Conservation (phyloP, 176 grass and related monocot genomes). For the Carex scoparia region DNA sequence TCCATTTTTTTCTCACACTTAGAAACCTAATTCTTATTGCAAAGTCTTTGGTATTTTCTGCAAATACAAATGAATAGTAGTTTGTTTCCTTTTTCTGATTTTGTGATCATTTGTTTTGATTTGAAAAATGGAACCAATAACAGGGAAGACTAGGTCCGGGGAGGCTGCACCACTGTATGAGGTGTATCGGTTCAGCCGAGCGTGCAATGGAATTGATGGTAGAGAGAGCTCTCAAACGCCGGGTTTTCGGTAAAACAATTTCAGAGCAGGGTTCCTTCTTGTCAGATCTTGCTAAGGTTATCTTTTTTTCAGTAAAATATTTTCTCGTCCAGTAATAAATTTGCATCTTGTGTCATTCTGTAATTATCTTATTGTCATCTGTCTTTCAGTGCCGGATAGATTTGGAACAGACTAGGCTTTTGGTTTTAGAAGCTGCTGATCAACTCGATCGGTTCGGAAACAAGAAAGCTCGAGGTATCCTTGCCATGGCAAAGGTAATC, state of each 20-base stretch:
- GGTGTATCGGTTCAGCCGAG: constrained; percentile 83
- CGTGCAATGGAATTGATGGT: constrained; percentile 85
- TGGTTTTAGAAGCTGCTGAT: constrained; percentile 84
- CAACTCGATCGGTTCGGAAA: constrained; percentile 80
- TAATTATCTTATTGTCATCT: neutral
- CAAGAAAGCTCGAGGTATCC: constrained; percentile 67
- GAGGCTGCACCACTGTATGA: constrained; percentile 94
- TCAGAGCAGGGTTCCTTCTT: constrained; percentile 84
- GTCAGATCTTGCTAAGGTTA: constrained; percentile 85
- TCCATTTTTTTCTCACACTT: neutral
- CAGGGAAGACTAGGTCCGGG: constrained; percentile 98
- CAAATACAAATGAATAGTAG: neutral
- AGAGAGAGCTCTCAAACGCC: constrained; percentile 75
- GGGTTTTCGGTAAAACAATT: constrained; percentile 73
- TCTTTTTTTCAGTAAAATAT: neutral
- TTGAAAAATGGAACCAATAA: neutral
- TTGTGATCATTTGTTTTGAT: neutral
- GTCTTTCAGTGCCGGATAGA: constrained; percentile 74
- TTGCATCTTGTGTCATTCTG: neutral
- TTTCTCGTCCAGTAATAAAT: neutral
- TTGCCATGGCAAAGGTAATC: constrained; percentile 93
- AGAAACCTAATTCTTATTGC: neutral
- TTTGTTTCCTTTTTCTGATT: neutral
- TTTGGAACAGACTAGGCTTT: constrained; percentile 80
- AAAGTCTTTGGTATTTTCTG: neutral